Percentiles rank a stretch among this genome's conserved stretches.
phyloP scores from a whole-genome alignment of 176 grass and related monocot genomes.

The Musa itinerans region DNA sequence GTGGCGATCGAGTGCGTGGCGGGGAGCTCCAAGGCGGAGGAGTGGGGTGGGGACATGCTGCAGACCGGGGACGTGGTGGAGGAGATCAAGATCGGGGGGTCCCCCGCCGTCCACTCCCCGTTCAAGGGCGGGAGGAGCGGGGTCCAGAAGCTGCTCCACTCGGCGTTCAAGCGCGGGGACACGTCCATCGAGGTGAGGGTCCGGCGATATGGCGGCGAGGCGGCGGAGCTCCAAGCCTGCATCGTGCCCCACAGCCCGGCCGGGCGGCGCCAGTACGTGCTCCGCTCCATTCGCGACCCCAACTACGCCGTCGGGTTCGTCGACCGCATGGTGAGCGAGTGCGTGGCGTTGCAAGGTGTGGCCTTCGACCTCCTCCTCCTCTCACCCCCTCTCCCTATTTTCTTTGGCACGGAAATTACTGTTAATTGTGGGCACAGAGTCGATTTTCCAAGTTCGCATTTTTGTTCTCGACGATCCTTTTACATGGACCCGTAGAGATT shows the following conservation, averaged over 20 bases:
- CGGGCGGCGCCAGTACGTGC: slow-evolving; percentile 53
- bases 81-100: slow-evolving; percentile 48
- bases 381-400: not conserved
- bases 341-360: slow-evolving; percentile 84
- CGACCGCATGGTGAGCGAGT: slow-evolving; percentile 80
- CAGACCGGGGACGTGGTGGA: slow-evolving; percentile 72
- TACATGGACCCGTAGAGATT: not conserved
- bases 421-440: not conserved
- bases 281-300: slow-evolving; percentile 86
- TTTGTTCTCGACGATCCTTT: not conserved
- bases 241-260: slow-evolving; percentile 55
- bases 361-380: not conserved
- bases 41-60: slow-evolving; percentile 63
- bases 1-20: slow-evolving; percentile 84
- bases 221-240: slow-evolving; percentile 71
- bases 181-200: slow-evolving; percentile 77
- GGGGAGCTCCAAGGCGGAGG: slow-evolving; percentile 62
- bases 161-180: slow-evolving; percentile 58
- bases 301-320: slow-evolving; percentile 92
- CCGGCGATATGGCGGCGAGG: slow-evolving; percentile 20
- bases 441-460: no score
- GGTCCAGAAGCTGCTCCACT: slow-evolving; percentile 70
- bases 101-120: slow-evolving; percentile 44
- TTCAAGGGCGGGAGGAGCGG: slow-evolving; percentile 81
- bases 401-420: not conserved